These are phyloP conservation scores for Tuctoria greenei DNA, from an alignment of 176 grass and related monocot species.

Conservation along the genomic window DNA sequence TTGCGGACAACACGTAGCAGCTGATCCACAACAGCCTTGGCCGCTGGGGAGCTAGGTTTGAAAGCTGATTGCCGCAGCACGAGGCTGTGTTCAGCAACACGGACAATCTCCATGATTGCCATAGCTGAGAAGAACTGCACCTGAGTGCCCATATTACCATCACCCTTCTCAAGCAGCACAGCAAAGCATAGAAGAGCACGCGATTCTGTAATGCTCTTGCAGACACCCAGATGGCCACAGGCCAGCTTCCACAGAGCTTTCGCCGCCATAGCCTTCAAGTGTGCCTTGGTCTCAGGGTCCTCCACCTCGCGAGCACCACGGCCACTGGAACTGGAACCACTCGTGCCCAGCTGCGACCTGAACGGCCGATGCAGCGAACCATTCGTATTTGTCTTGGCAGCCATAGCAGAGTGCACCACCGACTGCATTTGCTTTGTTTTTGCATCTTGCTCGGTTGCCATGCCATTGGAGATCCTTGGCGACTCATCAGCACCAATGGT, in stretches of 20 bases:
- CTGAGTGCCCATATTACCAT: slow-evolving; percentile 43
- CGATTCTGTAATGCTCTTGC: slow-evolving; percentile 87
- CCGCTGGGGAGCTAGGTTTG: slow-evolving; percentile 72
- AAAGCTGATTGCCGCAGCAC: slow-evolving; percentile 70
- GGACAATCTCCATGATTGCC: slow-evolving; percentile 78
- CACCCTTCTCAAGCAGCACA: slow-evolving; percentile 77
- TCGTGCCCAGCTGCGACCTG: slow-evolving; percentile 36
- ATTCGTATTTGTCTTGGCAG: slow-evolving; percentile 40
- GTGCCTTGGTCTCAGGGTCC: slow-evolving; percentile 59
- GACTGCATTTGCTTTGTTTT: slow-evolving; percentile 67
- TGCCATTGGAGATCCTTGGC: not conserved
- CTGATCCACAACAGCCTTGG: slow-evolving; percentile 84
- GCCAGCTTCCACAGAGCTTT: slow-evolving; percentile 74
- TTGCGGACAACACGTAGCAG: slow-evolving; percentile 57
- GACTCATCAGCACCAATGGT: not conserved
- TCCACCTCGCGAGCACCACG: slow-evolving; percentile 50
- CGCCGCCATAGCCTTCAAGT: slow-evolving; percentile 83
- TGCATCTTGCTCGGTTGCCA: not conserved
- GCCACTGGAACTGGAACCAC: slow-evolving; percentile 45
- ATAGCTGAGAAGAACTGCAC: slow-evolving; percentile 69
- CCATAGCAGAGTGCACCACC: slow-evolving; percentile 70
- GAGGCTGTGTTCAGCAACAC: slow-evolving; percentile 67
- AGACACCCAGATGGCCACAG: slow-evolving; percentile 55
- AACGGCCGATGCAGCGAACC: slow-evolving; percentile 29
- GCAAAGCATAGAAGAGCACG: slow-evolving; percentile 85